These are phyloP conservation scores for Fusarium metavorans DNA, from an alignment of 2,329 filamentous ascomycete genomes.

Conservation along the genomic window DNA sequence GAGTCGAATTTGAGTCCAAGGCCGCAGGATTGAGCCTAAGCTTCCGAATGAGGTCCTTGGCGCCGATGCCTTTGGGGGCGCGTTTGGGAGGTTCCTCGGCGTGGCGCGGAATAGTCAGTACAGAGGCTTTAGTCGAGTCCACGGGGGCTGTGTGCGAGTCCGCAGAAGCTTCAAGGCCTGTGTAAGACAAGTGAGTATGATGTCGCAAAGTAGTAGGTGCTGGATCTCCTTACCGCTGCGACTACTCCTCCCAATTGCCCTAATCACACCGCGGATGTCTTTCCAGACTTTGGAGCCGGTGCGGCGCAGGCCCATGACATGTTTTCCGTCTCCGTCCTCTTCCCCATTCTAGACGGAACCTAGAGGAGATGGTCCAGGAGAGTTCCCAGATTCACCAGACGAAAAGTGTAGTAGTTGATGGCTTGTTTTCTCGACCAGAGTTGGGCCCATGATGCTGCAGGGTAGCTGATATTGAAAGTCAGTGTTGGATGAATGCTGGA, in stretches of 20 bases:
- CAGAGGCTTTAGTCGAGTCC: slow-evolving; percentile 10
- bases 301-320: slow-evolving; percentile 41
- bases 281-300: slow-evolving; percentile 50
- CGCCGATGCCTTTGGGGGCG: slow-evolving; percentile 32
- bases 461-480: slow-evolving; percentile 13
- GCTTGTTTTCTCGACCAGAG: slow-evolving; percentile 43
- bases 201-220: background rate
- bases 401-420: slow-evolving; percentile 38
- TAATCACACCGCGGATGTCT: slow-evolving; percentile 51
- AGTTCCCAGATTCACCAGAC: slow-evolving; percentile 27
- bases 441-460: slow-evolving; percentile 46
- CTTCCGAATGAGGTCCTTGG: slow-evolving; percentile 44
- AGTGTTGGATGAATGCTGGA: slow-evolving; percentile 18
- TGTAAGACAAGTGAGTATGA: background rate
- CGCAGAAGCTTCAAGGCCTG: slow-evolving; percentile 43
- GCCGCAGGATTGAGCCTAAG: slow-evolving; percentile 42
- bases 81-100: background rate
- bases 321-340: slow-evolving; percentile 16
- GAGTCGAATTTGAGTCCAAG: slow-evolving; percentile 45
- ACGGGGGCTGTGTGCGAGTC: slow-evolving; percentile 1
- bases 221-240: slow-evolving; percentile 37
- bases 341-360: slow-evolving; percentile 6
- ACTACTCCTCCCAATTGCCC: slow-evolving; percentile 48
- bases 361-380: slow-evolving; percentile 13
- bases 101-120: background rate